Percentiles rank a stretch among this genome's conserved stretches.
These are phyloP conservation scores for Arctium lappa DNA, from an alignment of 129 eudicot species.

Conservation along the genomic window DNA sequence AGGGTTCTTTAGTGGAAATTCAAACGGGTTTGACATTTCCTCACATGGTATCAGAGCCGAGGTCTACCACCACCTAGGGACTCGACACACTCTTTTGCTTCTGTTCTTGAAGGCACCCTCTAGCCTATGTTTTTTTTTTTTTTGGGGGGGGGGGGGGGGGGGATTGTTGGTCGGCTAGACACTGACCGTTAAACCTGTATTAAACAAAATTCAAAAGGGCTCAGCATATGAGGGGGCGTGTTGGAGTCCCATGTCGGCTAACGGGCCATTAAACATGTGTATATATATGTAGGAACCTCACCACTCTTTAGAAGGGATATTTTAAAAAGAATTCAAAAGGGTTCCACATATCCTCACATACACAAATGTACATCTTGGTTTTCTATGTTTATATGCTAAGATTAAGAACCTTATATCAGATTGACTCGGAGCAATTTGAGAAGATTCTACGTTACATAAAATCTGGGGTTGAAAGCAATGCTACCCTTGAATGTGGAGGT, in stretches of 20 bases:
- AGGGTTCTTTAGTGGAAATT: neutral
- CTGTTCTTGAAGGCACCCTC: too few relatives aligned
- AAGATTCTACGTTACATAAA: constrained; percentile 67
- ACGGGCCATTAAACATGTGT: too few relatives aligned
- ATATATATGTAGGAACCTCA: neutral
- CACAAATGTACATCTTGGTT: neutral
- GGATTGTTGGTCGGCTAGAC: too few relatives aligned
- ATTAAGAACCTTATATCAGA: constrained; percentile 33
- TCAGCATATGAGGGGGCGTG: too few relatives aligned
- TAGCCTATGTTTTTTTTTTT: too few relatives aligned
- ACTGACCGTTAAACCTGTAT: too few relatives aligned
- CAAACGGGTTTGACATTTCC: neutral
- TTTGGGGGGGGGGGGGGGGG: too few relatives aligned
- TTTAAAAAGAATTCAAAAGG: neutral
- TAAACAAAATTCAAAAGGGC: too few relatives aligned
- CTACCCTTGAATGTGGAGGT: constrained; percentile 91
- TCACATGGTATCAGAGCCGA: neutral
- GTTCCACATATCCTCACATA: neutral
- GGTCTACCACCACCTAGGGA: too few relatives aligned
- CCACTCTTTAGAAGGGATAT: neutral
- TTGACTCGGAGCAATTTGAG: constrained; percentile 73
- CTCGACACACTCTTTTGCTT: too few relatives aligned
- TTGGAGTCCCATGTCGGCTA: too few relatives aligned
- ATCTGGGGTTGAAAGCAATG: constrained; percentile 71
- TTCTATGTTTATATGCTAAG: neutral